These are phyloP conservation scores for Rhizopogon salebrosus DNA, from an alignment of 768 basidiomycete genomes.

Conservation along the genomic window DNA sequence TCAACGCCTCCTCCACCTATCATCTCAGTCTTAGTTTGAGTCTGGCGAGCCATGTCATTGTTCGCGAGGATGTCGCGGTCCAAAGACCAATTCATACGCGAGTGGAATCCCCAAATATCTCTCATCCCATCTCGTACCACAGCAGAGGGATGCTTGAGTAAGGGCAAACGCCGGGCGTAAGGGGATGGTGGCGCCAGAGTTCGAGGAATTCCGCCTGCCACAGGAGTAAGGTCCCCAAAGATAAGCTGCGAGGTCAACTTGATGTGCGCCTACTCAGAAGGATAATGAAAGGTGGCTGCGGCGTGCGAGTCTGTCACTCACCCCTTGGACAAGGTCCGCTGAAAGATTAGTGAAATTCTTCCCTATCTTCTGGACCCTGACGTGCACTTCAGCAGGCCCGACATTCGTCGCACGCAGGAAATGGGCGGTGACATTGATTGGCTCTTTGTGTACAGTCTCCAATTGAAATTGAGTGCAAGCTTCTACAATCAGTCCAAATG, in stretches of 20 bases:
- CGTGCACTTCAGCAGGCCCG: conserved; percentile 40
- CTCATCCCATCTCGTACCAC: conserved; percentile 21
- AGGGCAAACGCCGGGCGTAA: conserved; percentile 55
- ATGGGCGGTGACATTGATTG: conserved; percentile 56
- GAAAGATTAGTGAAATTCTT: conserved; percentile 51
- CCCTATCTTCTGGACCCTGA: conserved; percentile 45
- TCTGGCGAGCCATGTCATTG: conserved; percentile 33
- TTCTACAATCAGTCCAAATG: conserved; percentile 49
- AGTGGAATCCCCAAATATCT: conserved; percentile 31
- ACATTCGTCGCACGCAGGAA: conserved; percentile 43
- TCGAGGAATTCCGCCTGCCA: conserved; percentile 5
- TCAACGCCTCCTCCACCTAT: conserved; percentile 51
- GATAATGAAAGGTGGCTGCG: background rate
- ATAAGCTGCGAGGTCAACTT: conserved; percentile 51
- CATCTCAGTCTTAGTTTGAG: conserved; percentile 32
- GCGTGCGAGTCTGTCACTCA: conserved; percentile 20
- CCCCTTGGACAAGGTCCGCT: conserved; percentile 57
- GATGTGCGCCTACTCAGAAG: conserved; percentile 32
- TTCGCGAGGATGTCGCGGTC: conserved; percentile 37
- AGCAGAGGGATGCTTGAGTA: conserved; percentile 47
- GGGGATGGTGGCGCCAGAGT: conserved; percentile 46
- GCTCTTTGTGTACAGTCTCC: conserved; percentile 44
- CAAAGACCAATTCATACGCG: conserved; percentile 30
- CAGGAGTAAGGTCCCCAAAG: conserved; percentile 43
- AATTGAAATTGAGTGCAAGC: conserved; percentile 50